phyloP scores from a whole-genome alignment of 371 early-diverging fungal genomes.

The Fennellomyces sp. region DNA sequence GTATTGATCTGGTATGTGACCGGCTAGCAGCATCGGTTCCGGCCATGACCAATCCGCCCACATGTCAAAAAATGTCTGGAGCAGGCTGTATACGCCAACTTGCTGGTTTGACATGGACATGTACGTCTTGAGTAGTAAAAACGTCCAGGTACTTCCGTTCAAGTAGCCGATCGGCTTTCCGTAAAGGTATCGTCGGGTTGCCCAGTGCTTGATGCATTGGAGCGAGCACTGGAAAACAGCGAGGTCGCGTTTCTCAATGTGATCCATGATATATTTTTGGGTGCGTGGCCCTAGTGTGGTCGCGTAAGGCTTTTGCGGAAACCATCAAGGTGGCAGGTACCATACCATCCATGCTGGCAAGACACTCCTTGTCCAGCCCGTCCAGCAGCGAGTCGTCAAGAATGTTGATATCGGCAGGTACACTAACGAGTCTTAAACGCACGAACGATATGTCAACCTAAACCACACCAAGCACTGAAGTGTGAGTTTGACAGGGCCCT shows the following conservation, averaged over 20 bases:
- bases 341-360: slow-evolving; percentile 47
- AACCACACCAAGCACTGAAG: not conserved
- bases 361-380: slow-evolving; percentile 26
- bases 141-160: slow-evolving; percentile 48
- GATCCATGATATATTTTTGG: slow-evolving; percentile 21
- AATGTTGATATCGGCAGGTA: slow-evolving; percentile 24
- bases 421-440: slow-evolving; percentile 12
- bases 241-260: slow-evolving; percentile 11
- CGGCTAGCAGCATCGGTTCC: slow-evolving; percentile 29
- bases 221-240: slow-evolving; percentile 22
- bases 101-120: not conserved
- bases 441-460: slow-evolving; percentile 51
- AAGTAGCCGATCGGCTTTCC: slow-evolving; percentile 45
- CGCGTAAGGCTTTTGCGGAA: no score
- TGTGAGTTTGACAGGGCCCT: not conserved
- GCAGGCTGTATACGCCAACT: slow-evolving; percentile 7
- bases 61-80: slow-evolving; percentile 25
- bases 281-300: slow-evolving; percentile 36
- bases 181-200: slow-evolving; percentile 34
- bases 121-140: slow-evolving; percentile 35
- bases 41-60: slow-evolving; percentile 48
- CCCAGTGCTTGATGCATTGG: slow-evolving; percentile 48
- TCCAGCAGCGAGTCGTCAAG: slow-evolving; percentile 32
- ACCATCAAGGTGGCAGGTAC: not conserved
- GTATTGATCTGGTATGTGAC: not conserved